A percentile compares a stretch with the other conserved stretches of the same genome.
phyloP scores from a whole-genome alignment of 2,329 filamentous ascomycete species.

The Penicillium polonicum region DNA sequence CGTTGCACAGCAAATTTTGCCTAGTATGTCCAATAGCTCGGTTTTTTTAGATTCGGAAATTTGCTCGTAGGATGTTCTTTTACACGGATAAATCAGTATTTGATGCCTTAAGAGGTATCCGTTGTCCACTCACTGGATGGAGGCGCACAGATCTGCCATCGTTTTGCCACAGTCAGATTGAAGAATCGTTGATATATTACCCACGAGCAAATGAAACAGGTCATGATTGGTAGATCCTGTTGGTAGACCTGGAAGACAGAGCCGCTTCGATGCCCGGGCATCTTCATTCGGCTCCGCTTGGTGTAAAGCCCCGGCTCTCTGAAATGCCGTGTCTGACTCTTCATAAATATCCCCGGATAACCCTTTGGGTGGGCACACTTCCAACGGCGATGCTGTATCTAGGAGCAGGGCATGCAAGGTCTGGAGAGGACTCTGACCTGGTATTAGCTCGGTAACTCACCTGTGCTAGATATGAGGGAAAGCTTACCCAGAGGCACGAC shows the following conservation, averaged over 20 bases:
- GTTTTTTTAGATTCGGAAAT: slow-evolving; percentile 54
- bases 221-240: slow-evolving; percentile 33
- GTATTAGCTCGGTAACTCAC: slow-evolving; percentile 15
- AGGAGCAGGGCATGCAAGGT: slow-evolving; percentile 15
- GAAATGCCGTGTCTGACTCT: slow-evolving; percentile 1
- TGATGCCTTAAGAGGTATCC: not conserved
- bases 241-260: slow-evolving; percentile 35
- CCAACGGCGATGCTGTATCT: not conserved
- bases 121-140: slow-evolving; percentile 49
- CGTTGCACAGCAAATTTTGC: slow-evolving; percentile 57
- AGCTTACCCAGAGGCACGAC: slow-evolving; percentile 34
- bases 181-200: slow-evolving; percentile 35
- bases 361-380: not conserved
- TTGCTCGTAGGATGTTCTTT: slow-evolving; percentile 46
- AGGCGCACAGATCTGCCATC: slow-evolving; percentile 43
- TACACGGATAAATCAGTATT: slow-evolving; percentile 10
- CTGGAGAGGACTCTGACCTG: slow-evolving; percentile 26
- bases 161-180: slow-evolving; percentile 34
- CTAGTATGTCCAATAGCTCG: slow-evolving; percentile 55
- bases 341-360: not conserved
- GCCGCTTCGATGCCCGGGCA: slow-evolving; percentile 35
- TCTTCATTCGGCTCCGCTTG: slow-evolving; percentile 19
- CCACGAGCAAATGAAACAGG: slow-evolving; percentile 35
- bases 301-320: slow-evolving; percentile 11
- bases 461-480: not conserved